Base-by-base conservation (phyloP, 2,329 filamentous ascomycete species). In the Pestalotiopsis sp. region DNA sequence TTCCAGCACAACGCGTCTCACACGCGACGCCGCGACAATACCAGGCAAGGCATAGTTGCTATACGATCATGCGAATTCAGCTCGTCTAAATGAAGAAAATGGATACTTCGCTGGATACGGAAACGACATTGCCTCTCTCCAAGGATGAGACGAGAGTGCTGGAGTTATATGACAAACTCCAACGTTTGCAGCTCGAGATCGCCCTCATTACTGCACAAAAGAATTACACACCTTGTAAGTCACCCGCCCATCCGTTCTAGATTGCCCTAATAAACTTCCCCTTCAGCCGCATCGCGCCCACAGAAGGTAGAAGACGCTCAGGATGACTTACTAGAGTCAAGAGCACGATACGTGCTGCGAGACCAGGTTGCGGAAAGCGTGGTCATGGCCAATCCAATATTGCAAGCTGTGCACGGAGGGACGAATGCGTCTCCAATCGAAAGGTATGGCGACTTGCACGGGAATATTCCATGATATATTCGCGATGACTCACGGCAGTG, bases 341-440 rank as follows among this genome's bases (percentile, higher is more conserved):
- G 90, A 75, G 90, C 92, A 67, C 85, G 86, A 68, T 93, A 93
- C 79, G 85, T 89, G 55, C 84, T 95, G 67, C 89, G 89, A 71
- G 91, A 91, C 77, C 89, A 89, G 70, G 90, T 93, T 25, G 84
- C 91, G 25, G 89, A 92, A 70, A 89, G 86, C 61, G 89, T 93
- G 66, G 80, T 96, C 72, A 88, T 89, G 73, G 90, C 90, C 68
- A 91, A 93, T 74, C 93, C 94, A 7, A 90, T 93, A 55, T 82
- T 97, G 68, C 93, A 92, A 75, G 91, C 93, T 6, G 89, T 95
- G 52, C 93, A 97, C 77, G 83, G 87, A 69, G 90, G 90, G 58
- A 87, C 87, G 13, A 85, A 88, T 69, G 87, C 89, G 20, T 88
- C 89, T 2, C 87, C 88, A 59, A 84, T 90, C 65, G 93, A 96